Evolutionary conservation across 169 alveolate species (phyloP).

Genomic region (Plasmodium malariae): DNA sequence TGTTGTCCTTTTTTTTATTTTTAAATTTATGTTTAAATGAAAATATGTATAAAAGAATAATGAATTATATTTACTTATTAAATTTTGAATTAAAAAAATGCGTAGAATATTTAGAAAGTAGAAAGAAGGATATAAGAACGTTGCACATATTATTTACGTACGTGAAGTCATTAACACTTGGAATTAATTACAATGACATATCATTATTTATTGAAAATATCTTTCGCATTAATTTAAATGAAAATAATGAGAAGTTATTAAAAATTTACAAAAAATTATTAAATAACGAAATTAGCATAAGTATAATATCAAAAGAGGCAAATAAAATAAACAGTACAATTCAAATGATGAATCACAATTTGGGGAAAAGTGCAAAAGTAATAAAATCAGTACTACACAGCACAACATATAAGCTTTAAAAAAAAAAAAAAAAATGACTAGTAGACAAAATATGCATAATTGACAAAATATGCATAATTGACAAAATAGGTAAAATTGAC

Average conservation of each 20-base stretch:
- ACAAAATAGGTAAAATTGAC: too few relatives aligned
- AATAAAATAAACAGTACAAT: constrained; percentile 6
- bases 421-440: too few relatives aligned
- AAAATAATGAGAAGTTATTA: constrained; percentile 19
- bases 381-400: neutral
- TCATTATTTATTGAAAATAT: constrained; percentile 1
- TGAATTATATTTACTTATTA: constrained; percentile 64
- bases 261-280: constrained; percentile 21
- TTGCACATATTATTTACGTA: neutral
- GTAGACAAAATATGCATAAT: too few relatives aligned
- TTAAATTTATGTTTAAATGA: constrained; percentile 58
- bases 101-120: constrained; percentile 33
- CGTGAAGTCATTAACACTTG: constrained; percentile 9
- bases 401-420: too few relatives aligned
- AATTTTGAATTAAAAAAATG: constrained; percentile 50
- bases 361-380: neutral
- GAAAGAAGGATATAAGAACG: neutral
- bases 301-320: constrained; percentile 28
- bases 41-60: constrained; percentile 54
- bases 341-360: constrained; percentile 3
- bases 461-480: too few relatives aligned
- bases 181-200: constrained; percentile 1
- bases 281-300: constrained; percentile 11
- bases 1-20: constrained; percentile 41
- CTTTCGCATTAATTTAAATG: constrained; percentile 23